phyloP scores from a whole-genome alignment of 2,329 filamentous ascomycete genomes.

The Aspergillus sp. region DNA sequence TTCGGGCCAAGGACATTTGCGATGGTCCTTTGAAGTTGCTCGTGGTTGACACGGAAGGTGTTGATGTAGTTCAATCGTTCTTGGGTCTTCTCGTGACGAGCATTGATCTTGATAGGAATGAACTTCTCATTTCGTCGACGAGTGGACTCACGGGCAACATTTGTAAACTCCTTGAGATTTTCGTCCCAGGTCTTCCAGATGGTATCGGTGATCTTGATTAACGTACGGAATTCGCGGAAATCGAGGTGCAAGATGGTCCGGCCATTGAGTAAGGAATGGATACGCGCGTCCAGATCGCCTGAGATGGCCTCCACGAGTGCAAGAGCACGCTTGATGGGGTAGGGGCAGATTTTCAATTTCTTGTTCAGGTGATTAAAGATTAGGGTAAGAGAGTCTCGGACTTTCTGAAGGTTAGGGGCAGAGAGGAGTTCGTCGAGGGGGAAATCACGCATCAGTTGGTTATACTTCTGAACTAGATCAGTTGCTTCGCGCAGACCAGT shows the following conservation, averaged over 20 bases:
- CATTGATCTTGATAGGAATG: constrained; percentile 94
- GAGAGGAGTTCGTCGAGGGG: constrained; percentile 93
- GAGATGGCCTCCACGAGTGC: constrained; percentile 98
- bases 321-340: constrained; percentile 87
- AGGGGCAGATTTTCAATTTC: constrained; percentile 94
- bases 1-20: constrained; percentile 91
- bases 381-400: constrained; percentile 83
- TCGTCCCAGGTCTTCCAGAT: constrained; percentile 96
- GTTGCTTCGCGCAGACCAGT: constrained; percentile 95
- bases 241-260: constrained; percentile 89
- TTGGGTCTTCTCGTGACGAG: constrained; percentile 86
- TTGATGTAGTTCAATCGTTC: constrained; percentile 90
- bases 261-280: constrained; percentile 85
- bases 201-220: constrained; percentile 81
- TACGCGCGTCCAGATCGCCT: constrained; percentile 81
- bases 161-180: constrained; percentile 95
- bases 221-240: constrained; percentile 82
- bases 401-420: constrained; percentile 84
- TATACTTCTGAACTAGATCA: constrained; percentile 97
- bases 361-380: constrained; percentile 97
- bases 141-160: constrained; percentile 93
- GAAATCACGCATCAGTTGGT: constrained; percentile 97
- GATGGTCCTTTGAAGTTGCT: constrained; percentile 95
- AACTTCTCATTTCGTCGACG: constrained; percentile 95
- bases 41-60: constrained; percentile 95